A percentile compares a stretch with the other conserved stretches of the same genome.
Conservation (phyloP, 2,329 filamentous ascomycete genomes). For the Penicillium freii region DNA sequence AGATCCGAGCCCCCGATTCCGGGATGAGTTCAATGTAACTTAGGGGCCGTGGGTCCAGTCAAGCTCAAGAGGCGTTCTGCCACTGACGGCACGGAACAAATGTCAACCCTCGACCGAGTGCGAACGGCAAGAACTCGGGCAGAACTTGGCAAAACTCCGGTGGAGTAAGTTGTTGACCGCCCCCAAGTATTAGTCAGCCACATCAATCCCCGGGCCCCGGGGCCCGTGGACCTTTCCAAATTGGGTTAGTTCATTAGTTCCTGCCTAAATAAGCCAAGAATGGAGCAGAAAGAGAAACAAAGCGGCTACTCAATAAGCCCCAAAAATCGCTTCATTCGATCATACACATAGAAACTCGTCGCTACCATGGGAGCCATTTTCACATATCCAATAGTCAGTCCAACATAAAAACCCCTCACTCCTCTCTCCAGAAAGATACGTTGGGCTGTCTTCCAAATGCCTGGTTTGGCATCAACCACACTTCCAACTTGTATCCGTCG, state of each 20-base stretch:
- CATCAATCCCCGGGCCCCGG: no score
- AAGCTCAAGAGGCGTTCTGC: conserved; percentile 22
- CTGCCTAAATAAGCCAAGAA: no score
- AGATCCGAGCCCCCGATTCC: conserved; percentile 17
- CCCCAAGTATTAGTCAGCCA: background rate
- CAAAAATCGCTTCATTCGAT: conserved; percentile 40
- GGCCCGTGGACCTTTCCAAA: background rate
- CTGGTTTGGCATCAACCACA: conserved; percentile 82
- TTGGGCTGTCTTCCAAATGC: conserved; percentile 72
- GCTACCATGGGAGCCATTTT: conserved; percentile 92
- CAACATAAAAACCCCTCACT: conserved; percentile 81
- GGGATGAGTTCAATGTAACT: background rate
- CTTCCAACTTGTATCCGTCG: conserved; percentile 94
- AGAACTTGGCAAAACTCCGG: conserved; percentile 28
- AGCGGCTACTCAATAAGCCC: background rate
- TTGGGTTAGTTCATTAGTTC: background rate
- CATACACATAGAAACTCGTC: conserved; percentile 66
- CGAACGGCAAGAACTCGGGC: conserved; percentile 21
- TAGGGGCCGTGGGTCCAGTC: conserved; percentile 11
- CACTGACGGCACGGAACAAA: conserved; percentile 17
- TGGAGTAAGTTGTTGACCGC: conserved; percentile 18
- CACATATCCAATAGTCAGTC: conserved; percentile 88
- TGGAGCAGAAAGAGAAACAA: background rate
- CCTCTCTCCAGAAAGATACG: conserved; percentile 76
- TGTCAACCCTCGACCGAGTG: background rate